Percentiles rank a stretch among this genome's conserved stretches.
phyloP scores from a whole-genome alignment of 169 alveolate species.

The Plasmodium gaboni region DNA sequence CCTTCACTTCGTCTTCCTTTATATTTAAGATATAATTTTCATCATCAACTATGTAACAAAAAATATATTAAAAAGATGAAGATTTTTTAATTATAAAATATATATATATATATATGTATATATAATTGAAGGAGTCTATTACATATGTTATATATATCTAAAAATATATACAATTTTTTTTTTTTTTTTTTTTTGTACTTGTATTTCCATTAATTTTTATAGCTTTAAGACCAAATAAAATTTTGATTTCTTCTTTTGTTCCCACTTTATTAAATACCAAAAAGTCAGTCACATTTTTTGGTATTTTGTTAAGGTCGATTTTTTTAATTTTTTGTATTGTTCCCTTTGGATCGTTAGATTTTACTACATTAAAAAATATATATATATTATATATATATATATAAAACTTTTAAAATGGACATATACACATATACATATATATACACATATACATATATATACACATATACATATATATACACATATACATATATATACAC shows the following conservation, averaged over 20 bases:
- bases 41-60: constrained; percentile 37
- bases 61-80: background rate
- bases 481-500: background rate
- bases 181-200: constrained; percentile 9
- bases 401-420: background rate
- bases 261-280: constrained; percentile 66
- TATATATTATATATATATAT: background rate
- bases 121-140: too few relatives aligned
- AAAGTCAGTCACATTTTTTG: constrained; percentile 55
- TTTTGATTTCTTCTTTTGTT: constrained; percentile 62
- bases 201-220: constrained; percentile 70
- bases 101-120: background rate
- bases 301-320: constrained; percentile 34
- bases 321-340: constrained; percentile 55
- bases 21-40: constrained; percentile 66
- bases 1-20: constrained; percentile 65
- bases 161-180: background rate
- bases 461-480: background rate
- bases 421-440: background rate
- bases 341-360: constrained; percentile 41
- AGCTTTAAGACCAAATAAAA: constrained; percentile 75
- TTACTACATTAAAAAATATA: constrained; percentile 10
- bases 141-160: background rate
- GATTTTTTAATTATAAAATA: background rate
- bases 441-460: background rate